phyloP scores from a whole-genome alignment of 371 early-diverging fungal genomes.

The Mucor irregularis region DNA sequence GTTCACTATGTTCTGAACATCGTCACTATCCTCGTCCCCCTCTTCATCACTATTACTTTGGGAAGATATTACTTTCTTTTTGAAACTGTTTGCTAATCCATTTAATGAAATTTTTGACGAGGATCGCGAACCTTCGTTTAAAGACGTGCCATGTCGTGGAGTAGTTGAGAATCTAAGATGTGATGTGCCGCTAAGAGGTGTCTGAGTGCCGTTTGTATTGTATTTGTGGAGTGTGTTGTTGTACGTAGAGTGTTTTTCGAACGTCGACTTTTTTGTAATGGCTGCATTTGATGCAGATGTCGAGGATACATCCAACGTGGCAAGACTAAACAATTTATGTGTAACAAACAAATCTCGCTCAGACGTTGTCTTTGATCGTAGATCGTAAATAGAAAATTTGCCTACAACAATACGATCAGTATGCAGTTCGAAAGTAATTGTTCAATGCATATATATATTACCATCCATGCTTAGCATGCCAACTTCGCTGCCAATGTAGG shows the following conservation, averaged over 20 bases:
- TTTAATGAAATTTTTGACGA: constrained; percentile 4
- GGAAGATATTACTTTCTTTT: not conserved
- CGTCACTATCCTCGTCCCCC: constrained; percentile 4
- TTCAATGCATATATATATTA: constrained; percentile 18
- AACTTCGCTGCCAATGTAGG: constrained; percentile 32
- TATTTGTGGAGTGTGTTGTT: not conserved
- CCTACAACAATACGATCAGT: constrained; percentile 27
- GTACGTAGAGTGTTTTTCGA: not conserved
- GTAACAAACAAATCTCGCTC: constrained; percentile 57
- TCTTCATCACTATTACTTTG: constrained; percentile 3
- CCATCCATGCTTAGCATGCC: constrained; percentile 69
- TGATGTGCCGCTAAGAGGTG: constrained; percentile 9
- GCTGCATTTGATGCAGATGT: not conserved
- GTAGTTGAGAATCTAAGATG: constrained; percentile 12
- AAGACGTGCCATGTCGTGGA: not conserved
- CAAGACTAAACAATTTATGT: constrained; percentile 63
- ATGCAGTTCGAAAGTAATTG: not conserved
- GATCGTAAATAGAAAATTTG: constrained; percentile 55
- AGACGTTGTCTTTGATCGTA: constrained; percentile 45
- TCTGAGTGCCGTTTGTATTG: constrained; percentile 3
- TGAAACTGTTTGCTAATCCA: not conserved
- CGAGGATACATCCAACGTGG: constrained; percentile 50
- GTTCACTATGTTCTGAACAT: not conserved
- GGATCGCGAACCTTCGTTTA: not conserved
- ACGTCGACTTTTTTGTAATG: constrained; percentile 1